These are phyloP conservation scores for Ogataea nonfermentans DNA, from an alignment of 805 yeast species.

Conservation along the genomic window DNA sequence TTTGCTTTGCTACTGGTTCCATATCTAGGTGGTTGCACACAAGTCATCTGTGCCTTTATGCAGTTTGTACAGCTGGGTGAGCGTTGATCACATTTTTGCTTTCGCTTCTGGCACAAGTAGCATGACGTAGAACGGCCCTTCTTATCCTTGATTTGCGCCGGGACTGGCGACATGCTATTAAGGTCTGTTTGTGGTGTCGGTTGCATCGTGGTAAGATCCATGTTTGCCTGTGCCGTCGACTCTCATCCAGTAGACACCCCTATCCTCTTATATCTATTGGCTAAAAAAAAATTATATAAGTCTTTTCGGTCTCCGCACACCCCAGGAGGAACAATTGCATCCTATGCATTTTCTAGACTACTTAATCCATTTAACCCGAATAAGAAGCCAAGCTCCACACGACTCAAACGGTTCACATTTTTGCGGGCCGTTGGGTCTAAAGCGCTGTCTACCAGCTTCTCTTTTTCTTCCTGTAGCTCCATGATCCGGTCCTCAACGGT, in stretches of 20 bases:
- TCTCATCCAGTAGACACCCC: slow-evolving; percentile 12
- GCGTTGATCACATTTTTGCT: slow-evolving; percentile 65
- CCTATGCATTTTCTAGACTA: slow-evolving; percentile 19
- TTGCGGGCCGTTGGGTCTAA: slow-evolving; percentile 75
- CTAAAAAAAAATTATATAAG: slow-evolving; percentile 5
- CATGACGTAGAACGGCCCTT: slow-evolving; percentile 59
- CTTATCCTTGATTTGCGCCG: slow-evolving; percentile 35
- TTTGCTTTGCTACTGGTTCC: slow-evolving; percentile 38
- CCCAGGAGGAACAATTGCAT: slow-evolving; percentile 8
- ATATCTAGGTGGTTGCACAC: slow-evolving; percentile 64
- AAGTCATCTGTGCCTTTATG: slow-evolving; percentile 57
- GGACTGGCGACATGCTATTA: not conserved
- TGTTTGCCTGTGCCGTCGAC: not conserved
- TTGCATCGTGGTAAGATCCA: not conserved
- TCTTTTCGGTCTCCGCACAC: slow-evolving; percentile 13
- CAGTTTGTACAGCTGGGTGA: slow-evolving; percentile 66
- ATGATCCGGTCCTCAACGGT: slow-evolving; percentile 92
- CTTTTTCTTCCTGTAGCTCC: slow-evolving; percentile 74
- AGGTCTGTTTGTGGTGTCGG: slow-evolving; percentile 1
- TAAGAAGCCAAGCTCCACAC: slow-evolving; percentile 69
- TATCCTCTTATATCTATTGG: slow-evolving; percentile 7
- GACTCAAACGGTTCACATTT: slow-evolving; percentile 59
- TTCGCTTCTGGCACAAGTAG: slow-evolving; percentile 53
- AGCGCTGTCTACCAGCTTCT: slow-evolving; percentile 76
- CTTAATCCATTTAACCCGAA: slow-evolving; percentile 49